phyloP scores from a whole-genome alignment of 306 rosid genomes.

The Cicer judaicum region DNA sequence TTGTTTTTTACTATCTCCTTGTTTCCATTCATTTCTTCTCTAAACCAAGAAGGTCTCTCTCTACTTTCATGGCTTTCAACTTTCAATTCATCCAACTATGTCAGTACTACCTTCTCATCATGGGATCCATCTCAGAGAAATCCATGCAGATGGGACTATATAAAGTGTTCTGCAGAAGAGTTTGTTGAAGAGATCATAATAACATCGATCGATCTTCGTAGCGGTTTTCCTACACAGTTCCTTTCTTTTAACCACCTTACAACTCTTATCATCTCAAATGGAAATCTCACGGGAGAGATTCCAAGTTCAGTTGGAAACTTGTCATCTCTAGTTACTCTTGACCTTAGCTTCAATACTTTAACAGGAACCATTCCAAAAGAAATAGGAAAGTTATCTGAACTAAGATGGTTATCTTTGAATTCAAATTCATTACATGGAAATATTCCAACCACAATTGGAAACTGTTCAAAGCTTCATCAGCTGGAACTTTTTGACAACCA shows the following conservation, averaged over 20 bases:
- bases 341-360: slow-evolving; percentile 85
- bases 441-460: slow-evolving; percentile 76
- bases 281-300: slow-evolving; percentile 78
- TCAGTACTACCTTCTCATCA: slow-evolving; percentile 66
- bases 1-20: slow-evolving; percentile 65
- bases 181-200: slow-evolving; percentile 69
- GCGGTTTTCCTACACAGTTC: slow-evolving; percentile 70
- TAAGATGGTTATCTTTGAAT: slow-evolving; percentile 64
- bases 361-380: slow-evolving; percentile 74
- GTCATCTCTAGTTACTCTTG: slow-evolving; percentile 68
- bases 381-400: slow-evolving; percentile 61
- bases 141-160: slow-evolving; percentile 91
- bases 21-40: slow-evolving; percentile 62
- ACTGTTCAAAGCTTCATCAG: slow-evolving; percentile 74
- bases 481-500: slow-evolving; percentile 80
- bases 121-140: slow-evolving; percentile 69
- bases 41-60: slow-evolving; percentile 88
- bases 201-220: slow-evolving; percentile 63
- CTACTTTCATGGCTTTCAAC: slow-evolving; percentile 91
- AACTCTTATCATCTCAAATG: slow-evolving; percentile 73
- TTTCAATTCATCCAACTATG: slow-evolving; percentile 69
- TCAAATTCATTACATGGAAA: slow-evolving; percentile 71
- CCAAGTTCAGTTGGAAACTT: slow-evolving; percentile 73
- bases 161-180: slow-evolving; percentile 67
- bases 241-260: slow-evolving; percentile 68